Evolutionary conservation across 2,329 filamentous ascomycete species (phyloP), one percentile per base, ranked within the genome.

Genomic region (Dactylellina sp.): DNA sequence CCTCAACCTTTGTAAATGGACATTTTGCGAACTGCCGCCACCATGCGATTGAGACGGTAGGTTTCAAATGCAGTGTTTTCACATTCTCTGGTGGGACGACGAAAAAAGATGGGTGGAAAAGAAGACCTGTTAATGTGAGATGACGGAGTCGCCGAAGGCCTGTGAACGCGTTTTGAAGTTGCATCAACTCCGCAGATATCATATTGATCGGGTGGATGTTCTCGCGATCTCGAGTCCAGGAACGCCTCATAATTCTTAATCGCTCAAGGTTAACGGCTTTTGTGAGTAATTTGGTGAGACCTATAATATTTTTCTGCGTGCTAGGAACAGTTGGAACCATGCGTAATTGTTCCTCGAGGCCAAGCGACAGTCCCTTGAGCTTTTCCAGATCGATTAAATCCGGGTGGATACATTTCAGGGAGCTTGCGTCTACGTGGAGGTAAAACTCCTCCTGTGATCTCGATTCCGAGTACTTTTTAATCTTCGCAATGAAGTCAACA

Each of bases 1-100:
- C 18, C 9, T 63, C 39, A 22, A 46, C 49, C 7, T 39, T 37
- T 28, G 20, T 12, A 16, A 63, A 55, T 37, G 37, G 22, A 37
- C 49, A 63, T 18, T 46, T 44, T 7, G 60, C 50, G 42, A 55
- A 63, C 18, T 47, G 35, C 16, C 18, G 16, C 60, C 60, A 63
- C 60, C 60, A 63, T 14, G 22, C 12, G 1, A 42, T 28, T 1
- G 47, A 53, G 2, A 37, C 32, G 16, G 18, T 16, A 3, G 20
- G 25, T 2, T 12, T n/a, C 14, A 40, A 35, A 2, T 44, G 9
- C 12, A 61, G 35, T 11, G 22, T 14, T n/a, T 3, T 49, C 0
- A 39, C 28, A 5, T 46, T 46, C n/a, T 11, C 16, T 18, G 56
- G 56, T 5, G 56, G 56, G 9, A 16, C 1, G 3, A 39, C 18